Conservation (phyloP, 805 yeast species). For the Candida ovalis region DNA sequence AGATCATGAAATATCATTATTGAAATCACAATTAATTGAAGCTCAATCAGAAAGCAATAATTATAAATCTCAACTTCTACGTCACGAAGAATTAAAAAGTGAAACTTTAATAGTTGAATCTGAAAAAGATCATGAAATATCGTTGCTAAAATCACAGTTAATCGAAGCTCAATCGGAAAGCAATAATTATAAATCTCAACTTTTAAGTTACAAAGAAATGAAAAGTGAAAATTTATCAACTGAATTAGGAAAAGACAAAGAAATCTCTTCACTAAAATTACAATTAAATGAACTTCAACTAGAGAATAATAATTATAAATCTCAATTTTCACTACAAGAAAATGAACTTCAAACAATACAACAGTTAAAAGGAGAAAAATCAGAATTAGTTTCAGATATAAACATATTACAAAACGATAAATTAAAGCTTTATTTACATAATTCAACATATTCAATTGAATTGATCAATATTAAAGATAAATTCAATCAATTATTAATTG, state of each 20-base stretch:
- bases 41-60: no score
- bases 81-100: no score
- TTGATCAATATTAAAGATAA: slow-evolving; percentile 6
- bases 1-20: not conserved
- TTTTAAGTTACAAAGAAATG: no score
- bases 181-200: no score
- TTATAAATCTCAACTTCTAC: no score
- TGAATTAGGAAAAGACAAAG: not conserved
- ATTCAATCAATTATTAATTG: slow-evolving; percentile 4
- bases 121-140: not conserved
- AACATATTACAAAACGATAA: slow-evolving; percentile 2
- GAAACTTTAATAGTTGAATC: no score
- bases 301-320: not conserved
- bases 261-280: not conserved
- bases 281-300: not conserved
- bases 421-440: not conserved
- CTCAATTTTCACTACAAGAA: not conserved
- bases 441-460: not conserved
- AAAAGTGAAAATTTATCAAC: no score
- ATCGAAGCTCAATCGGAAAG: no score
- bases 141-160: not conserved
- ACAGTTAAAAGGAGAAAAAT: not conserved
- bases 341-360: not conserved
- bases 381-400: not conserved
- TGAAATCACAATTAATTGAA: not conserved